These are phyloP conservation scores for Fusarium austroafricanum DNA, from an alignment of 2,329 filamentous ascomycete genomes.

Conservation along the genomic window DNA sequence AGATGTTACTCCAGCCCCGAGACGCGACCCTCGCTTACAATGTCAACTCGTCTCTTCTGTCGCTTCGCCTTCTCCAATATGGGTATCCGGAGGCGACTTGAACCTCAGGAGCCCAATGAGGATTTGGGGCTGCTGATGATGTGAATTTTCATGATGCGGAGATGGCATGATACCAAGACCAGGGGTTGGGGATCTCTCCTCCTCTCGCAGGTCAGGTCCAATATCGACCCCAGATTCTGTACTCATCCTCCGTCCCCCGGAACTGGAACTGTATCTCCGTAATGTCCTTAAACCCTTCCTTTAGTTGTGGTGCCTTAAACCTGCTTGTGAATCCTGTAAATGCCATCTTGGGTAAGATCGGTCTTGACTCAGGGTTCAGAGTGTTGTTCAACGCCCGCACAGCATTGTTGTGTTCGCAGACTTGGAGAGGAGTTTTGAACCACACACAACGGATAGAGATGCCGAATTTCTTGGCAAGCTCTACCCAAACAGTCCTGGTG, in stretches of 20 bases:
- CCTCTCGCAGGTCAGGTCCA: constrained; percentile 75
- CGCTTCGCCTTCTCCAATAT: constrained; percentile 27
- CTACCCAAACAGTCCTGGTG: constrained; percentile 81
- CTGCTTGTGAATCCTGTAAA: constrained; percentile 80
- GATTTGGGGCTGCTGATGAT: constrained; percentile 8
- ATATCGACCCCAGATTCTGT: constrained; percentile 78
- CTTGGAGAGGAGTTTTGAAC: constrained; percentile 76
- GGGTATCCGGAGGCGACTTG: constrained; percentile 4
- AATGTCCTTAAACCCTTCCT: constrained; percentile 89
- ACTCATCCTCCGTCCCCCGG: constrained; percentile 74
- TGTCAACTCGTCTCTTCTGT: not conserved
- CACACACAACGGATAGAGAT: constrained; percentile 87
- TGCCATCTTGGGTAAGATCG: constrained; percentile 79
- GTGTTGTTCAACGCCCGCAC: constrained; percentile 77
- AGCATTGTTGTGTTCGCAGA: constrained; percentile 88
- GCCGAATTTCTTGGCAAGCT: constrained; percentile 75
- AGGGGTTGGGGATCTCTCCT: constrained; percentile 12
- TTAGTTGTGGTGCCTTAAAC: constrained; percentile 75
- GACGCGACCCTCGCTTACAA: not conserved
- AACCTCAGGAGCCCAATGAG: constrained; percentile 6
- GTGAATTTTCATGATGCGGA: constrained; percentile 21
- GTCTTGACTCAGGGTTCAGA: constrained; percentile 86
- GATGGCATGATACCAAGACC: constrained; percentile 36
- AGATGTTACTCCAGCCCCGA: constrained; percentile 1
- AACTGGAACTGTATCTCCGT: constrained; percentile 81